Conservation (phyloP, 257 asterid species). For the Plantago ovata region DNA sequence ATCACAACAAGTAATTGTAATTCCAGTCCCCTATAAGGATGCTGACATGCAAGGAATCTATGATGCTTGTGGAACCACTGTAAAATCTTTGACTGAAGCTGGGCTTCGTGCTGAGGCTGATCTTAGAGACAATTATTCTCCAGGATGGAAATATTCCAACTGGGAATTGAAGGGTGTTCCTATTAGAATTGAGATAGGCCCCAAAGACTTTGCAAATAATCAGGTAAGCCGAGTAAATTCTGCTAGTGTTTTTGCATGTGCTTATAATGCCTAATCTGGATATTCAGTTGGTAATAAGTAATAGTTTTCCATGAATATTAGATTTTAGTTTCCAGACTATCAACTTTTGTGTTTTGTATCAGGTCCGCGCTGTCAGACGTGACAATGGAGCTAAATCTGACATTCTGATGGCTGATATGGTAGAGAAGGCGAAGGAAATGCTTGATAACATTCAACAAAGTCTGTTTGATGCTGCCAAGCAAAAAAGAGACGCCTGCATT, state of each 20-base stretch:
- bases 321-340: neutral
- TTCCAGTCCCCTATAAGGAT: constrained; percentile 92
- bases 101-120: constrained; percentile 89
- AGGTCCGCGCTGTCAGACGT: constrained; percentile 93
- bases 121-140: constrained; percentile 87
- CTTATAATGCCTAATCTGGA: neutral
- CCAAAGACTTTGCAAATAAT: constrained; percentile 81
- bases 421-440: constrained; percentile 42
- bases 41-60: constrained; percentile 77
- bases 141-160: constrained; percentile 97
- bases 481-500: constrained; percentile 74
- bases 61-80: constrained; percentile 80
- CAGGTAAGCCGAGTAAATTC: constrained; percentile 44
- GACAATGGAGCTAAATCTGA: constrained; percentile 70
- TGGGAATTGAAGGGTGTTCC: constrained; percentile 99
- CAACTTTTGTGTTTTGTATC: constrained; percentile 5
- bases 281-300: neutral
- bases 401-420: constrained; percentile 63
- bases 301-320: neutral
- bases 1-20: constrained; percentile 71
- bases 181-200: constrained; percentile 95
- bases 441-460: constrained; percentile 58
- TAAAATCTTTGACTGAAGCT: constrained; percentile 60
- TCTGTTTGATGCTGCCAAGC: constrained; percentile 69
- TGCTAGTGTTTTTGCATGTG: constrained; percentile 4